phyloP scores from a whole-genome alignment of 2,329 filamentous ascomycete genomes.

The Diaporthe humulicola region DNA sequence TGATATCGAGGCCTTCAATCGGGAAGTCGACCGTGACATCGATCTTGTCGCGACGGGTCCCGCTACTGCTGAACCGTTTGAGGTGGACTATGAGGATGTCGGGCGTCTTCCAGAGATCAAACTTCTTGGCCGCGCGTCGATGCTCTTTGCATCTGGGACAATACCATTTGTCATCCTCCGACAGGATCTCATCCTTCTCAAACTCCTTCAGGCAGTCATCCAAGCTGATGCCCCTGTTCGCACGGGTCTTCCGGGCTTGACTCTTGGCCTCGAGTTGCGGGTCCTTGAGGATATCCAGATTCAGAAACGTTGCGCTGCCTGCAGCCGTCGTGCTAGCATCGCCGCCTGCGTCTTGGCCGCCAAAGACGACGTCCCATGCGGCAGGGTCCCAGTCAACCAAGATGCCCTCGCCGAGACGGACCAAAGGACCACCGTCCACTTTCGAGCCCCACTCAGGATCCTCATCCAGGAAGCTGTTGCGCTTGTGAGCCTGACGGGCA shows the following conservation, averaged over 20 bases:
- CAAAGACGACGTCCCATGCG: constrained; percentile 80
- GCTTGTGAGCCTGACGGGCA: constrained; percentile 39
- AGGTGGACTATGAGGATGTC: constrained; percentile 96
- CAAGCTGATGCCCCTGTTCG: constrained; percentile 82
- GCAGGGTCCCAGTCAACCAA: constrained; percentile 86
- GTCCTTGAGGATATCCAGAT: constrained; percentile 68
- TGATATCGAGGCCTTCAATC: constrained; percentile 87
- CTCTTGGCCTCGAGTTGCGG: constrained; percentile 75
- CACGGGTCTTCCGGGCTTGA: constrained; percentile 73
- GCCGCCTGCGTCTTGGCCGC: constrained; percentile 50
- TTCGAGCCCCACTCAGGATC: constrained; percentile 47
- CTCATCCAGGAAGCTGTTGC: constrained; percentile 49
- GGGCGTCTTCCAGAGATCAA: constrained; percentile 96
- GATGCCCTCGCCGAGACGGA: constrained; percentile 86
- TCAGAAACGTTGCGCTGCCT: constrained; percentile 70
- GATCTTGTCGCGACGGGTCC: constrained; percentile 88
- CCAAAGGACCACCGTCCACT: constrained; percentile 70
- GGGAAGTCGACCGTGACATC: constrained; percentile 94
- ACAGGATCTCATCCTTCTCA: constrained; percentile 91
- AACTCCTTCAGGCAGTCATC: constrained; percentile 96
- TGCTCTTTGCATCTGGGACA: constrained; percentile 97
- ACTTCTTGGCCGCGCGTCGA: constrained; percentile 92
- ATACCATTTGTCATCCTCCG: constrained; percentile 97
- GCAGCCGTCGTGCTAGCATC: constrained; percentile 62
- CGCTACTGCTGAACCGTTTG: constrained; percentile 92